Base-by-base conservation (phyloP, 371 early-diverging fungal genomes). In the Chytridium lagenaria region DNA sequence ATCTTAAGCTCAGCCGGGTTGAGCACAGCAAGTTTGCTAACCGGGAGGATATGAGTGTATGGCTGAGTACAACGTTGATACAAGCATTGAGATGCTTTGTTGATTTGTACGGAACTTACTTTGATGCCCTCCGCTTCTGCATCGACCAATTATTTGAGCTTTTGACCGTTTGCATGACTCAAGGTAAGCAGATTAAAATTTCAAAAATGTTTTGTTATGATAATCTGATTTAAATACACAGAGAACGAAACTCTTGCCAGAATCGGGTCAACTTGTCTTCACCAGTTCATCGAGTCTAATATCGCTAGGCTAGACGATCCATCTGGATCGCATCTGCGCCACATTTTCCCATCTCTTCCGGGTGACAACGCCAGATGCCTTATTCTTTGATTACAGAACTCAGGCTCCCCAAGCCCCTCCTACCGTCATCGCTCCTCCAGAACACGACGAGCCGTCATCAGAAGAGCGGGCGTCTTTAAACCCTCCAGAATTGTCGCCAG, bases 241-340 rank as follows among this genome's bases (percentile, higher is more conserved):
- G 95, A 94, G 69, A 93, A 94, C 76, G 95, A 96, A 76, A 91
- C 94, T 0, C 85, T 97, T 67, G 92, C 94, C n/a, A 85, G 92
- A 59, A 94, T 96, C 69, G 98, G 98, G 0, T 92, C 92, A 36
- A 91, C 92, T 52, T 95, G 98, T 74, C 80, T 97, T 69, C 94
- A 93, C 77, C 92, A 93, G 69, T 88, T 96, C 70, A 88, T 97
- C 44, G 92, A 92, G 65, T 81, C 83, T 50, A 96, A 96, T 76
- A 88, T 88, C 5, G 73, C 84, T 40, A 89, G 89, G 74, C 87
- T 95, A 73, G 88, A 90, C 69, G 80, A 73, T 1, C 80, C 76
- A 2, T 85, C 95, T 96, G 95, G 87, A 88, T 49, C 74, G 88
- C 52, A 80, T 94, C 19, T 90, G 92, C 69, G 78, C 81, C 22